Percentiles rank a stretch among this genome's conserved stretches.
phyloP scores from a whole-genome alignment of 2,329 filamentous ascomycete genomes.

The Claviceps pusilla region DNA sequence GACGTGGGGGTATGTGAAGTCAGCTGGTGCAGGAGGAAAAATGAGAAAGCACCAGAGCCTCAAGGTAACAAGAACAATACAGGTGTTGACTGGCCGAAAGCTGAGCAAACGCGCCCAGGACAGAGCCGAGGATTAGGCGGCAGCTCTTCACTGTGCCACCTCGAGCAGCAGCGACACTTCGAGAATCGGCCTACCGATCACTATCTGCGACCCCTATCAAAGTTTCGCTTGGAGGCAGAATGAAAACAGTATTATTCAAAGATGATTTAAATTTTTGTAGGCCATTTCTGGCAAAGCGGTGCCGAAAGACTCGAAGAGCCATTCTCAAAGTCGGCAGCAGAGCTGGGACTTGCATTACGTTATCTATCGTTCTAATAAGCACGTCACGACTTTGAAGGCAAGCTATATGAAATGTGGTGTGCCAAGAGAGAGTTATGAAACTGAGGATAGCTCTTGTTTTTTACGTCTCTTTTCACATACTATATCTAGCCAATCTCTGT shows the following conservation, averaged over 20 bases:
- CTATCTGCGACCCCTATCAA: background rate
- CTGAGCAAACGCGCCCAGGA: constrained; percentile 1
- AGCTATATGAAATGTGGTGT: too few species aligned
- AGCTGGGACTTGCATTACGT: background rate
- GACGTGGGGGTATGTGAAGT: background rate
- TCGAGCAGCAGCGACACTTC: background rate
- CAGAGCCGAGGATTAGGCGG: constrained; percentile 6
- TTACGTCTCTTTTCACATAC: too few species aligned
- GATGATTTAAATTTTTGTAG: too few species aligned
- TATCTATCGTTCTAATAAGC: background rate
- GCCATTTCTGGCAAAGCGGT: too few species aligned
- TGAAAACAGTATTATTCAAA: too few species aligned
- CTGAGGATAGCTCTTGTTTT: too few species aligned
- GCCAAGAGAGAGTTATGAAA: background rate
- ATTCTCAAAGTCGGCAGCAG: background rate
- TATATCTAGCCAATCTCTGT: background rate
- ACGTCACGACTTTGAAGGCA: background rate
- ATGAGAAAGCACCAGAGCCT: constrained; percentile 1
- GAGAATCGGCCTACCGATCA: background rate
- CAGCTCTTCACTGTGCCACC: background rate
- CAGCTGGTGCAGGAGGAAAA: constrained; percentile 4
- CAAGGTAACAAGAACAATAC: background rate
- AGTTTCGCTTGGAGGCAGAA: too few species aligned
- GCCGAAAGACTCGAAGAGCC: background rate
- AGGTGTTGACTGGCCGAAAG: background rate